These are phyloP conservation scores for Leccinum incarnatum DNA, from an alignment of 768 basidiomycete species.

Conservation along the genomic window DNA sequence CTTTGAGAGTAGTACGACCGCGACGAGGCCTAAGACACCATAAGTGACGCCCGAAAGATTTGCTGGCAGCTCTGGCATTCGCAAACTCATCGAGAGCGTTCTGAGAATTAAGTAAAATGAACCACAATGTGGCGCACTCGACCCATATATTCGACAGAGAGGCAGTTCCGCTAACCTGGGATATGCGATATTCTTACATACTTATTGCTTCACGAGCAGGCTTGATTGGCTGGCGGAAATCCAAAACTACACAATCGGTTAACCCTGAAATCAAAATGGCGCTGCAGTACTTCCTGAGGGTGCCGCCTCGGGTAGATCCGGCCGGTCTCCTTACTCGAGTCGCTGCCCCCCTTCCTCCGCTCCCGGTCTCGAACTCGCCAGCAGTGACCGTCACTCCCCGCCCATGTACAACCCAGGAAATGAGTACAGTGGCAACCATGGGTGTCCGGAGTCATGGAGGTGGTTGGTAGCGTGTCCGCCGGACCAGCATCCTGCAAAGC, in stretches of 20 bases:
- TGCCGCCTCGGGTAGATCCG: no score
- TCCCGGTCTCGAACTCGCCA: no score
- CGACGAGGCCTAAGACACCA: background rate
- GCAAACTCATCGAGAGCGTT: background rate
- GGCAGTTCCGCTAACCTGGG: no score
- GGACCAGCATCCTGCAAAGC: slow-evolving; percentile 71
- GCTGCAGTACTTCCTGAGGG: no score
- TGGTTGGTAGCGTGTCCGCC: slow-evolving; percentile 57
- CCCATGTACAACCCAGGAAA: no score
- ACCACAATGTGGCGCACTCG: background rate
- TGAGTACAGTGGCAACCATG: background rate
- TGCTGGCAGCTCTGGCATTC: background rate
- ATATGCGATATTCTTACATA: no score
- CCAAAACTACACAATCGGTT: background rate
- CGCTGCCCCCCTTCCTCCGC: no score
- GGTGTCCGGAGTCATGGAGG: slow-evolving; percentile 54
- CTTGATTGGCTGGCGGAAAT: background rate
- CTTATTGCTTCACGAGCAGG: no score
- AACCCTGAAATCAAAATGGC: no score
- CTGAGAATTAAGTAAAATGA: background rate
- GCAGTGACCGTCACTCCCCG: no score
- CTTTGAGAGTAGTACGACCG: background rate
- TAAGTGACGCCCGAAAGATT: background rate
- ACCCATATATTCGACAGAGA: background rate
- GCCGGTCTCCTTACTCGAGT: no score